Conservation (phyloP, 106 monocot species). For the Alisma plantagoaquatica region DNA sequence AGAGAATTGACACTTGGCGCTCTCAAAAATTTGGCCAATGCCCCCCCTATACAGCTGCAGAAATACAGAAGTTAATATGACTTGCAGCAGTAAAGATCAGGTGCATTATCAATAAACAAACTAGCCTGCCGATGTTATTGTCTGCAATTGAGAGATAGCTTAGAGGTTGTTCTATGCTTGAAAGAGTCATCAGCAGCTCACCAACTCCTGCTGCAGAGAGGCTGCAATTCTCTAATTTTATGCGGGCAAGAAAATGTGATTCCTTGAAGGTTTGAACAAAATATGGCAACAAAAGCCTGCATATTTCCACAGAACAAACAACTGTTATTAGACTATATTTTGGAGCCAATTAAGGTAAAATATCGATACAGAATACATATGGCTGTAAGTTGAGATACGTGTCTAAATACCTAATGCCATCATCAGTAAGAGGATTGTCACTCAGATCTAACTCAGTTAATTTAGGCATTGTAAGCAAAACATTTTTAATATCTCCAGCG, state of each 20-base stretch:
- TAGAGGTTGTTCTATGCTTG: constrained; percentile 29
- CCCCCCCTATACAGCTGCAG: constrained; percentile 57
- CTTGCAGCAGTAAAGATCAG: neutral
- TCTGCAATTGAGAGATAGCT: constrained; percentile 64
- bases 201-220: constrained; percentile 44
- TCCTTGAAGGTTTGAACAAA: constrained; percentile 35
- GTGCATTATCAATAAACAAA: neutral
- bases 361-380: neutral
- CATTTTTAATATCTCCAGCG: constrained; percentile 46
- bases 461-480: constrained; percentile 57
- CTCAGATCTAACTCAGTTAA: constrained; percentile 70
- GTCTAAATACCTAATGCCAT: constrained; percentile 57
- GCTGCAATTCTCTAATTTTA: constrained; percentile 67
- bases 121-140: constrained; percentile 76
- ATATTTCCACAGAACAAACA: constrained; percentile 4
- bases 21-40: constrained; percentile 51
- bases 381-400: neutral
- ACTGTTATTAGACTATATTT: neutral
- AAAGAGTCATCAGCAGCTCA: constrained; percentile 40
- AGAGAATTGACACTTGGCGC: constrained; percentile 36
- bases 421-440: constrained; percentile 80
- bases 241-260: constrained; percentile 26
- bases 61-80: constrained; percentile 1
- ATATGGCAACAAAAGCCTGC: constrained; percentile 75
- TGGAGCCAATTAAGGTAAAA: neutral